Percentiles rank a stretch among this genome's conserved stretches.
phyloP scores from a whole-genome alignment of 495 filamentous ascomycete species.

The Cercophora scortea region DNA sequence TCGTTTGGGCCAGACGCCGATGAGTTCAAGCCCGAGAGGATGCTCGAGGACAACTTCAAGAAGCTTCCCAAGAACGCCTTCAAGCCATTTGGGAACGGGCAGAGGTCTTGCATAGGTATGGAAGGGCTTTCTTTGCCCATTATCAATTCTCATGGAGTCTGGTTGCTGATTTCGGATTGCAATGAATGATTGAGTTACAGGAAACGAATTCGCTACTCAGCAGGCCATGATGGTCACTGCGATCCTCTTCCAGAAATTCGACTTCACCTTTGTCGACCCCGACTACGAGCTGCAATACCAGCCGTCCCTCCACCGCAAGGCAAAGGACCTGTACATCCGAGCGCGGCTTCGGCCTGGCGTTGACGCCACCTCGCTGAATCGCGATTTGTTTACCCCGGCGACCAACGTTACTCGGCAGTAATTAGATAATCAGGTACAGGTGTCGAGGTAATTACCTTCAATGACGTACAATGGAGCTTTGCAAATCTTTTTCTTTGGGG shows the following conservation, averaged over 20 bases:
- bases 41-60: slow-evolving; percentile 49
- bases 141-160: not conserved
- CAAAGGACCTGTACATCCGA: slow-evolving; percentile 54
- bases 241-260: slow-evolving; percentile 48
- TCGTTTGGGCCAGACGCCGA: slow-evolving; percentile 43
- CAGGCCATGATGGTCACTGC: slow-evolving; percentile 40
- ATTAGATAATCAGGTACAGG: no score
- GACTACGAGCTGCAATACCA: slow-evolving; percentile 52
- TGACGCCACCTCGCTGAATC: not conserved
- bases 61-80: slow-evolving; percentile 41
- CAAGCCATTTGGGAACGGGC: slow-evolving; percentile 49
- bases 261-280: slow-evolving; percentile 43
- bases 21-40: slow-evolving; percentile 47
- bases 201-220: slow-evolving; percentile 46
- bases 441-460: no score
- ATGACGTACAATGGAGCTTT: not conserved
- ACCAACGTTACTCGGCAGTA: not conserved
- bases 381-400: not conserved
- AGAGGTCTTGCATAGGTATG: slow-evolving; percentile 40
- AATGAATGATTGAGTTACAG: not conserved
- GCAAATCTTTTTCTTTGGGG: not conserved
- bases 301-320: slow-evolving; percentile 61
- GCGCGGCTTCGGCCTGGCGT: slow-evolving; percentile 48
- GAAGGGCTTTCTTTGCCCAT: not conserved
- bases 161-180: slow-evolving; percentile 1